phyloP scores from a whole-genome alignment of 1,284 basidiomycete genomes.

The Somion occarium region DNA sequence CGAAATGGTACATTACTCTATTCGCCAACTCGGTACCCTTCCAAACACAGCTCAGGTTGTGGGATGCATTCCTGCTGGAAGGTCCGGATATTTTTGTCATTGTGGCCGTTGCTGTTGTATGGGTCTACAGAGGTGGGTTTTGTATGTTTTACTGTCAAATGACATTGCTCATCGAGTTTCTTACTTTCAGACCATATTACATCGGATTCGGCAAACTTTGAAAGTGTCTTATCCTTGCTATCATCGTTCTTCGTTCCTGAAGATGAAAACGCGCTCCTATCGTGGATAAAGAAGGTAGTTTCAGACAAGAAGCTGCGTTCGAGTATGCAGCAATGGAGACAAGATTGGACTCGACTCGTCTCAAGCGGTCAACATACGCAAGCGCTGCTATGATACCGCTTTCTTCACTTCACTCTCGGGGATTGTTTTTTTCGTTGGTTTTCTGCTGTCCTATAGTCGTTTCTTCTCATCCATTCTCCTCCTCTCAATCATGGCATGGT shows the following conservation, averaged over 20 bases:
- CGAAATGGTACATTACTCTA: conserved; percentile 99
- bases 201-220: conserved; percentile 77
- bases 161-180: neutral
- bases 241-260: conserved; percentile 92
- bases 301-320: conserved; percentile 63
- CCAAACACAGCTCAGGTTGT: conserved; percentile 88
- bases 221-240: conserved; percentile 82
- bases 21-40: conserved; percentile 97
- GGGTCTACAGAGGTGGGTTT: conserved; percentile 73
- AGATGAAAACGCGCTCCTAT: conserved; percentile 75
- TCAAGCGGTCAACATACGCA: conserved; percentile 56
- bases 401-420: neutral
- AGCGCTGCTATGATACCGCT: conserved; percentile 51
- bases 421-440: conserved; percentile 1
- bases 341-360: conserved; percentile 70
- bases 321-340: conserved; percentile 69
- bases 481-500: conserved; percentile 9
- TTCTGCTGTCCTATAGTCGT: conserved; percentile 6
- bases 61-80: conserved; percentile 92
- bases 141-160: neutral
- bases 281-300: conserved; percentile 77
- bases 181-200: conserved; percentile 64
- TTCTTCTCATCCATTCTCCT: neutral
- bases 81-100: conserved; percentile 88
- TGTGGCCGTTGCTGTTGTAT: conserved; percentile 83